These are phyloP conservation scores for Silene uniflora DNA, from an alignment of 148 eudicot genomes.

Conservation along the genomic window DNA sequence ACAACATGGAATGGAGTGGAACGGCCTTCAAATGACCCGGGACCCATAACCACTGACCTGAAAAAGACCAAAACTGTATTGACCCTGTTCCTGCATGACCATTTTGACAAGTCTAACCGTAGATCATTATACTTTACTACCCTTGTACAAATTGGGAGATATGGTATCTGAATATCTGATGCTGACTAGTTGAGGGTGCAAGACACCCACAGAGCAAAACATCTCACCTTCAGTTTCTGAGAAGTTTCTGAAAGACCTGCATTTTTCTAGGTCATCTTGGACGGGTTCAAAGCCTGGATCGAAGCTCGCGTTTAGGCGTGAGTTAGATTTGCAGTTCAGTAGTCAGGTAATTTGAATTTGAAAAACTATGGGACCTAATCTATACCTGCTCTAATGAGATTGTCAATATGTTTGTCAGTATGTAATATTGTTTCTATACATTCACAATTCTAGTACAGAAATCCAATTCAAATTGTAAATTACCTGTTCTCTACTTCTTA, in stretches of 20 bases:
- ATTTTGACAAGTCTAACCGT: not conserved
- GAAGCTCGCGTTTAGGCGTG: slow-evolving; percentile 15
- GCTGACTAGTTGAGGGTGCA: slow-evolving; percentile 24
- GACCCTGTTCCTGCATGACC: not conserved
- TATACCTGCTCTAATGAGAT: slow-evolving; percentile 27
- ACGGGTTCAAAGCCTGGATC: not conserved
- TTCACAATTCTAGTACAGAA: slow-evolving; percentile 31
- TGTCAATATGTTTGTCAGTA: slow-evolving; percentile 16
- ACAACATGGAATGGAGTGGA: not conserved
- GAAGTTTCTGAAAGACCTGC: slow-evolving; percentile 27
- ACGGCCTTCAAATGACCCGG: not conserved
- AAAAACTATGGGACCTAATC: slow-evolving; percentile 8
- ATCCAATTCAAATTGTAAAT: slow-evolving; percentile 24
- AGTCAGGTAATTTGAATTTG: slow-evolving; percentile 13
- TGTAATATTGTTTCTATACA: slow-evolving; percentile 29
- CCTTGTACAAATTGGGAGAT: slow-evolving; percentile 25
- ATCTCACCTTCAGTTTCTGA: slow-evolving; percentile 6
- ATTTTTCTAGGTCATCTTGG: slow-evolving; percentile 27
- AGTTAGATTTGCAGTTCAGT: slow-evolving; percentile 14
- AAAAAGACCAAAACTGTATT: not conserved
- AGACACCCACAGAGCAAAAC: slow-evolving; percentile 8
- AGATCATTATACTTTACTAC: not conserved
- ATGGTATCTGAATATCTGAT: slow-evolving; percentile 24
- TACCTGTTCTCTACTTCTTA: not conserved
- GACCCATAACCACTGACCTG: not conserved